Evolutionary conservation across 352 stramenopile genomes (phyloP), one percentile per base, ranked within the genome.

Genomic region (Globisporangium heterothallicum): DNA sequence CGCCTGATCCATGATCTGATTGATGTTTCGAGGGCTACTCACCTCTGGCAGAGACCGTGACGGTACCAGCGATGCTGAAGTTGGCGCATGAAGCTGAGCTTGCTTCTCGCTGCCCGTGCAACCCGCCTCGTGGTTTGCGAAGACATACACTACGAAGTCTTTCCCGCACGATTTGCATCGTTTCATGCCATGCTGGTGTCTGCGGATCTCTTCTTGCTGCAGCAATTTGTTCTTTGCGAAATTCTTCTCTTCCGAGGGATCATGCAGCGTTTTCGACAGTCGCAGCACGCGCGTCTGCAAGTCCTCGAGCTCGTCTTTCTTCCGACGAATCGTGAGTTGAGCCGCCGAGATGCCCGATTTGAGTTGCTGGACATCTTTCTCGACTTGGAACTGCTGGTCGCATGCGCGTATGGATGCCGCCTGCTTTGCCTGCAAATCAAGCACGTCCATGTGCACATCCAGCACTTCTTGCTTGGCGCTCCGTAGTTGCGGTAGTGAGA

Each of bases 351-450:
- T 69, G 19, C 65, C 76, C 25, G 64, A 73, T 10, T 56, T 49
- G 27, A 88, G 54, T 25, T 68, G 80, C 64, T 73, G 63, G 22
- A 86, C 66, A 19, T 66, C 72, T 4, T 66, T 71, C 50, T 90
- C 74, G 6, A 75, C 43, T 6, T 61, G 63, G 38, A 87, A 82
- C 46, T 90, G 77, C 36, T 78, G 68, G 22, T 83, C 74, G 4
- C 69, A 85, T 21, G 60, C 81, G 6, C 51, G 64, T 9, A 88
- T 58, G 0, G 66, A 62, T 14, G 59, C 59, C 12, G 70, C 59
- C 14, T 84, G 63, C 30, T 72, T 63, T 5, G 72, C 62, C 16
- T 88, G 60, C 6, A 68, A 56, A 34, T 81, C 77, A 25, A 85
- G 53, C 12, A 90, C 59, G 1, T 78, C 64, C 66, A 81, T 70